A percentile compares a stretch with the other conserved stretches of the same genome.
Conservation (phyloP, 2,329 filamentous ascomycete genomes). For the Colletotrichum eleusines region DNA sequence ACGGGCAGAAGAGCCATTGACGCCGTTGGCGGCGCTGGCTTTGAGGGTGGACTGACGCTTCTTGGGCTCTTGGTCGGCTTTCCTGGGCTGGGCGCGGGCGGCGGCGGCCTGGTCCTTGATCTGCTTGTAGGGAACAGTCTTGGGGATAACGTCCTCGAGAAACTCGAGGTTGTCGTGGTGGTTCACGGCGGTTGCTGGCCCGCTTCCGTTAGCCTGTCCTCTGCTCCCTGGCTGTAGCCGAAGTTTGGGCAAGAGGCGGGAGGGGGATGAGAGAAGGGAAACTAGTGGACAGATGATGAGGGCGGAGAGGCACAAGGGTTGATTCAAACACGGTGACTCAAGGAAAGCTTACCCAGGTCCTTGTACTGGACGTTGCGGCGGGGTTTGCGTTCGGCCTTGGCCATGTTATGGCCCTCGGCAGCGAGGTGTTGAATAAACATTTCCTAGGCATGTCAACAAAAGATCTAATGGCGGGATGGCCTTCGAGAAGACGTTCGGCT, state of each 20-base stretch:
- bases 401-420: slow-evolving; percentile 85
- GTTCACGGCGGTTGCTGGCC: slow-evolving; percentile 81
- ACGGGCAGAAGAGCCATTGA: slow-evolving; percentile 37
- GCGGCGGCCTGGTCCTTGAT: slow-evolving; percentile 74
- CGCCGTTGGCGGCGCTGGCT: slow-evolving; percentile 20
- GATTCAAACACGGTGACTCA: neutral
- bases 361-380: slow-evolving; percentile 95
- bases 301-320: neutral
- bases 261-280: neutral
- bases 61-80: slow-evolving; percentile 55
- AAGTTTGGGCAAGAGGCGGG: neutral
- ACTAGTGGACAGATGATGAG: neutral
- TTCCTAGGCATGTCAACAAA: slow-evolving; percentile 68
- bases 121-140: slow-evolving; percentile 83
- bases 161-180: slow-evolving; percentile 96
- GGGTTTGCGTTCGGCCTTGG: slow-evolving; percentile 91
- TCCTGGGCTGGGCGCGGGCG: slow-evolving; percentile 60
- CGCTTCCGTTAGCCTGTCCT: slow-evolving; percentile 24
- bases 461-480: neutral
- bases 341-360: slow-evolving; percentile 76
- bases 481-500: slow-evolving; percentile 30
- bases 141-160: slow-evolving; percentile 89
- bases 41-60: slow-evolving; percentile 44
- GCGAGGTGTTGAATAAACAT: slow-evolving; percentile 96
- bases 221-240: slow-evolving; percentile 13